These are phyloP conservation scores for Huiozyma sinensis DNA, from an alignment of 805 yeast species.

Conservation along the genomic window DNA sequence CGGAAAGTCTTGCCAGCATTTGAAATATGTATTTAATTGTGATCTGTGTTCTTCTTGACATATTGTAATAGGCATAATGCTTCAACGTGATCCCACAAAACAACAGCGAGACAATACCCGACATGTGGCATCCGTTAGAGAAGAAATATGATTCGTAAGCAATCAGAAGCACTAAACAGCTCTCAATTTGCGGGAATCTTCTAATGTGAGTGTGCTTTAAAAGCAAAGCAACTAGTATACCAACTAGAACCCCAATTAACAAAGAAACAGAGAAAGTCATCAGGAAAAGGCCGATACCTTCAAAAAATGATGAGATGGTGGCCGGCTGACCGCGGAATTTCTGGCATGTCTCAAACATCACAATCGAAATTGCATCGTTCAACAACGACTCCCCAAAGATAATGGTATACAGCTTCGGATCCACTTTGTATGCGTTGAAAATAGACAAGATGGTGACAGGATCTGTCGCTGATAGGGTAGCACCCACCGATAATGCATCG, in stretches of 20 bases:
- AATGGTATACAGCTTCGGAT: slow-evolving; percentile 92
- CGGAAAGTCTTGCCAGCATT: slow-evolving; percentile 86
- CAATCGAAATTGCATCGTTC: slow-evolving; percentile 96
- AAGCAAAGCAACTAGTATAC: slow-evolving; percentile 79
- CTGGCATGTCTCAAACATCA: slow-evolving; percentile 97
- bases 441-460: slow-evolving; percentile 95
- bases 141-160: slow-evolving; percentile 96
- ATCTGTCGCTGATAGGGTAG: slow-evolving; percentile 95
- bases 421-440: slow-evolving; percentile 95
- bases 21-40: slow-evolving; percentile 94
- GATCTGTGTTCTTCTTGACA: slow-evolving; percentile 94
- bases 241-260: slow-evolving; percentile 79
- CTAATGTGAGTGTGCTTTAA: slow-evolving; percentile 88
- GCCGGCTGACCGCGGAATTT: slow-evolving; percentile 85
- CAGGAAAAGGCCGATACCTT: slow-evolving; percentile 86
- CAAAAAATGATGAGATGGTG: slow-evolving; percentile 65
- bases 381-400: slow-evolving; percentile 93
- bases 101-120: slow-evolving; percentile 88
- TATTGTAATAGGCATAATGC: slow-evolving; percentile 93
- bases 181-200: slow-evolving; percentile 93
- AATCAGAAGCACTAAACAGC: slow-evolving; percentile 78
- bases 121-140: slow-evolving; percentile 98
- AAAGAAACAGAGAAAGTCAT: slow-evolving; percentile 89
- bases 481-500: slow-evolving; percentile 96
- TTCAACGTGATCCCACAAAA: slow-evolving; percentile 95